Evolutionary conservation across 805 yeast species (phyloP), one percentile per base, ranked within the genome.

Genomic region (Phaffomyces opuntiae): DNA sequence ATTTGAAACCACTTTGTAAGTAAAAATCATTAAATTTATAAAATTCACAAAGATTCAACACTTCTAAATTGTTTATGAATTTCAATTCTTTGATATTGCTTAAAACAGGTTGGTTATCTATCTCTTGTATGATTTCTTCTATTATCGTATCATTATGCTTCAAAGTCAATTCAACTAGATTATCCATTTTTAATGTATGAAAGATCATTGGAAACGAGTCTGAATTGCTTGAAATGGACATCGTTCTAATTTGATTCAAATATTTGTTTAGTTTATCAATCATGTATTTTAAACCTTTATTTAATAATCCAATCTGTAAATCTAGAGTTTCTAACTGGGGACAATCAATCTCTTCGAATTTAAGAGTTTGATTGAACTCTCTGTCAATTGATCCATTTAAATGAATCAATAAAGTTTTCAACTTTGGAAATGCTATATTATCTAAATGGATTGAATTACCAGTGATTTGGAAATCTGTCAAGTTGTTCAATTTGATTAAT

Each of bases 381-480:
- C 60, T 38, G 21, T 51, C 53, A 33, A 35, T 42, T 4, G 59
- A 50, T 0, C 57, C 58, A 50, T 50, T 51, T 2, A 57, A n/a
- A 9, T 48, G 47, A 3, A 57, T 32, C 1, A 43, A 21, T 3
- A 57, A 26, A 2, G 21, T 38, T 7, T 40, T 29, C 26, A 57
- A 24, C 0, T 27, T 31, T 12, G 62, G 60, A 2, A 55, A 14
- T 3, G 36, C 13, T 7, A 47, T 21, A 24, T 45, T 33, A 3
- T 40, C 36, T 16, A 57, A 40, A 0, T 50, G 46, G 3, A 56
- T 33, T 7, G 60, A 49, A 38, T 56, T 57, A 5, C 62, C 62
- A 5, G 47, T 46, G 3, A 57, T 50, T 11, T 43, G 40, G 17
- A 57, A 39, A 0, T 21, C 37, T 35, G 26, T 45, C 29, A 57